Base-by-base conservation (phyloP, 2,329 filamentous ascomycete species). In the Lojkania enalia region DNA sequence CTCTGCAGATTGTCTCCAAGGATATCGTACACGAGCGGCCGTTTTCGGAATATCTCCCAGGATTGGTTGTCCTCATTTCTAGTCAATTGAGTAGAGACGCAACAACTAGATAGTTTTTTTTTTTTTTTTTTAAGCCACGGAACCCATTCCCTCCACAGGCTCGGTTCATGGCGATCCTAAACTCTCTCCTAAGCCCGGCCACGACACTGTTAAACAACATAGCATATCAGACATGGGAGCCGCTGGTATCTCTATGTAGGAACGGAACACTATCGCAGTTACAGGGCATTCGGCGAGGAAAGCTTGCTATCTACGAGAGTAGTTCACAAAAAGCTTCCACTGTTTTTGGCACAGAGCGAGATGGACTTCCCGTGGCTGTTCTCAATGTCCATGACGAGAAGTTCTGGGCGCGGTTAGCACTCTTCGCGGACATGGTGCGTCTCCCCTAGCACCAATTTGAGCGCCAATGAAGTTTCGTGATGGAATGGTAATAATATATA, bases 391-490 rank as follows among this genome's bases (percentile, higher is more conserved):
- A 80, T 60, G 80, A 80, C 56, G 84, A 87, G 51, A 75, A 82
- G 20, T 88, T 88, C 62, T 89, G 85, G 85, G 77, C 87, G 58
- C 78, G 85, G 30, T 67, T 87, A 39, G 76, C 85, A 35, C 69
- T 89, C 20, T 87, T 87, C 60, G 83, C 81, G 27, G 86, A 89
- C 64, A 88, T 89, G 84, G 74, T 76, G 53, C n/a, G 67, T 55
- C 16, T 39, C 33, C 20, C 14, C 27, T 36, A 20, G n/a, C n/a
- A n/a, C n/a, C n/a, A n/a, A n/a, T n/a, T n/a, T n/a, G n/a, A n/a
- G n/a, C n/a, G n/a, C n/a, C n/a, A n/a, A n/a, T n/a, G n/a, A n/a
- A n/a, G n/a, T n/a, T n/a, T n/a, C n/a, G n/a, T n/a, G n/a, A n/a
- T n/a, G n/a, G n/a, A n/a, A n/a, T n/a, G n/a, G n/a, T n/a, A n/a